Conservation (phyloP, 75 land plant species). For the Pinus tabuliformis region DNA sequence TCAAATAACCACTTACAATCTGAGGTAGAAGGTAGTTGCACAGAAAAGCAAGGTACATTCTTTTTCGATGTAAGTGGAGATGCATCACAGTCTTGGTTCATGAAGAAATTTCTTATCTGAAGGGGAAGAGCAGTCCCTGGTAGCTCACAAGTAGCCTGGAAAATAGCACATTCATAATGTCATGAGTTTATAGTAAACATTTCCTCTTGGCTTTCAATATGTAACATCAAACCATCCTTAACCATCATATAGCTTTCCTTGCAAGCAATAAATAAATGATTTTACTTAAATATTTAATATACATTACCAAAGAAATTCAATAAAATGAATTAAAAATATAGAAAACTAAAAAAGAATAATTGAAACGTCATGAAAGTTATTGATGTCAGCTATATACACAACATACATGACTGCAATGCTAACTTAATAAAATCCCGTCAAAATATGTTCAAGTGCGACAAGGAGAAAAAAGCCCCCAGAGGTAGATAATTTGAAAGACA, state of each 20-base stretch:
- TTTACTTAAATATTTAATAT: not conserved
- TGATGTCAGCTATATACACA: too few species aligned
- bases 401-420: too few species aligned
- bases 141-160: conserved; percentile 67
- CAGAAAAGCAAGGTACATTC: conserved; percentile 30
- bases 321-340: not conserved
- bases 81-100: conserved; percentile 2
- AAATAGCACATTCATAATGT: not conserved
- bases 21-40: conserved; percentile 41
- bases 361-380: not conserved
- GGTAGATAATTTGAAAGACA: not conserved
- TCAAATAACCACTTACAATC: conserved; percentile 30
- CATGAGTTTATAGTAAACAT: not conserved
- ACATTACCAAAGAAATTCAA: not conserved
- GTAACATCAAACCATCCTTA: not conserved
- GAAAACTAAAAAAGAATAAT: not conserved
- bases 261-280: not conserved
- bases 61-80: conserved; percentile 7
- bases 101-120: conserved; percentile 38
- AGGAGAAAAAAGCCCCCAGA: not conserved
- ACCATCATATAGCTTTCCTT: not conserved
- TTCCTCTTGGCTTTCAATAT: not conserved
- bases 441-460: not conserved
- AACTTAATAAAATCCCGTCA: too few species aligned
- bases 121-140: conserved; percentile 31